These are phyloP conservation scores for Rubroshorea leprosula DNA, from an alignment of 345 rosid species.

Conservation along the genomic window DNA sequence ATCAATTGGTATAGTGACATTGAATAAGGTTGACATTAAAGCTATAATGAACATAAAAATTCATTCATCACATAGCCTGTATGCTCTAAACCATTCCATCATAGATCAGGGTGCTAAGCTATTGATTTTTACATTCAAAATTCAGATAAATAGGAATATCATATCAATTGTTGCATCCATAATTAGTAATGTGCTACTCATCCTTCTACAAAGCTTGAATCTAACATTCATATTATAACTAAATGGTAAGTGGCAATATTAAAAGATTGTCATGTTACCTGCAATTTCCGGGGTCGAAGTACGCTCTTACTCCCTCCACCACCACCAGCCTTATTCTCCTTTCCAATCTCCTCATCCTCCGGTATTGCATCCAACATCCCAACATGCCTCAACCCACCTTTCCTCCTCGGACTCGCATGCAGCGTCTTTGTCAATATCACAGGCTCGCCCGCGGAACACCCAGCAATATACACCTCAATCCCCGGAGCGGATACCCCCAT, in stretches of 20 bases:
- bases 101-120: too few relatives aligned
- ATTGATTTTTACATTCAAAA: too few relatives aligned
- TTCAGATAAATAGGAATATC: too few relatives aligned
- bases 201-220: slow-evolving; percentile 1
- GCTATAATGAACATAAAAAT: too few relatives aligned
- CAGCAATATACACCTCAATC: slow-evolving; percentile 84
- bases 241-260: background rate
- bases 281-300: slow-evolving; percentile 37
- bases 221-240: background rate
- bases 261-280: slow-evolving; percentile 31
- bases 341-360: slow-evolving; percentile 71
- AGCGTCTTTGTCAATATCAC: slow-evolving; percentile 81
- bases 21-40: too few relatives aligned
- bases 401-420: slow-evolving; percentile 63
- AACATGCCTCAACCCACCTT: slow-evolving; percentile 39
- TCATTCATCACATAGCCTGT: too few relatives aligned
- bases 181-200: background rate
- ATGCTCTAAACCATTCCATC: too few relatives aligned
- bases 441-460: slow-evolving; percentile 78
- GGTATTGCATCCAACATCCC: slow-evolving; percentile 70
- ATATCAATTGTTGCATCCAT: background rate
- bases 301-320: slow-evolving; percentile 20
- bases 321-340: slow-evolving; percentile 31
- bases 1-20: too few relatives aligned
- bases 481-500: slow-evolving; percentile 59